Evolutionary conservation across 441 rosid genomes (phyloP).

Genomic region (Viola pubescens): DNA sequence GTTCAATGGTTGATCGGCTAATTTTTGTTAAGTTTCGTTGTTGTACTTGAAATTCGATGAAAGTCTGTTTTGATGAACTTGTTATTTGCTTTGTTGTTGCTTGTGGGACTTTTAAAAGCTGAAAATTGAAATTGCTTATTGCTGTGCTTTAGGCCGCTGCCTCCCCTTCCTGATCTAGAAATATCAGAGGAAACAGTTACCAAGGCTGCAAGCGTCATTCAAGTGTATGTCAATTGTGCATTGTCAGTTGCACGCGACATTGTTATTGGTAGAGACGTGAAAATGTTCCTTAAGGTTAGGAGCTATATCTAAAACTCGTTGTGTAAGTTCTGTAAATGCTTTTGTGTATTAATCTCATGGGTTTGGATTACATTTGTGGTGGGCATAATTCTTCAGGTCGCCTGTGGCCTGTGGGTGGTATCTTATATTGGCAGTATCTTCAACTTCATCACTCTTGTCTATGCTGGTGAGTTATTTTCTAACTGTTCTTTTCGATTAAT

Average conservation of each 20-base stretch:
- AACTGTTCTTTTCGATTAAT: constrained; percentile 1
- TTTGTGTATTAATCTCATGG: neutral
- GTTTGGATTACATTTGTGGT: neutral
- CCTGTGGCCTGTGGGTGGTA: constrained; percentile 45
- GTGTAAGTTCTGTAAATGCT: neutral
- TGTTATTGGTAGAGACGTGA: constrained; percentile 48
- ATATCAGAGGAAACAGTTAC: constrained; percentile 53
- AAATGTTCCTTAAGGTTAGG: constrained; percentile 54
- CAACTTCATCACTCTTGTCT: constrained; percentile 64
- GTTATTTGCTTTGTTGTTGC: neutral
- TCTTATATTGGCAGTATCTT: constrained; percentile 58
- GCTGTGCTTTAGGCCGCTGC: constrained; percentile 57
- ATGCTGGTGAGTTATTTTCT: constrained; percentile 50
- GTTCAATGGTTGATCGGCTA: neutral
- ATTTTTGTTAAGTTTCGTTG: neutral
- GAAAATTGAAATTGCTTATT: neutral
- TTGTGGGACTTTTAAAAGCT: neutral
- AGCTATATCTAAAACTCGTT: neutral
- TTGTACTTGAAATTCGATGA: neutral
- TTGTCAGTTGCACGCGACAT: constrained; percentile 57
- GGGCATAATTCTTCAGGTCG: constrained; percentile 41
- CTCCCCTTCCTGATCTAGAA: constrained; percentile 81
- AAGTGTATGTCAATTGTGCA: constrained; percentile 33
- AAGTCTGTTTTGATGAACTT: neutral
- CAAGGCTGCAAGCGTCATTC: constrained; percentile 34